Evolutionary conservation across 352 stramenopile species (phyloP).

Genomic region (Phytophthora chlamydospora): DNA sequence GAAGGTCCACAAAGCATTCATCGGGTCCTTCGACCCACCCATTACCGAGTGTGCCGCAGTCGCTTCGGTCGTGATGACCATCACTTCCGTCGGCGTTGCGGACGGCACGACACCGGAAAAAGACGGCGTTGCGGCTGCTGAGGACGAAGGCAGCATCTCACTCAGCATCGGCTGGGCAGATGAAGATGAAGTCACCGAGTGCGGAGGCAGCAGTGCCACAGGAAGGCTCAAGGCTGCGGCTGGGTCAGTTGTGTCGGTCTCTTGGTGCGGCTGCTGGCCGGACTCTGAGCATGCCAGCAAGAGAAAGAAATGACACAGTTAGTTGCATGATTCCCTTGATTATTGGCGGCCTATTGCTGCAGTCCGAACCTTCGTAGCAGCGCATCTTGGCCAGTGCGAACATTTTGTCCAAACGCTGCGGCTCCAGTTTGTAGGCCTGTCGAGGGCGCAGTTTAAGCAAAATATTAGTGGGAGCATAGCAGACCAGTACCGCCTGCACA

Average conservation of each 20-base stretch:
- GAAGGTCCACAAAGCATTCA: constrained; percentile 76
- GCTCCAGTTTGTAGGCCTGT: constrained; percentile 60
- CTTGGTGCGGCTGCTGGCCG: constrained; percentile 17
- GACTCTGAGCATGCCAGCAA: constrained; percentile 6
- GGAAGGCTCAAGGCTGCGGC: constrained; percentile 14
- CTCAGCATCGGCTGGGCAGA: constrained; percentile 13
- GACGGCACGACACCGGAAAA: constrained; percentile 2
- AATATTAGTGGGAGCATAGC: background rate
- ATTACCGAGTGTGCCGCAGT: constrained; percentile 16
- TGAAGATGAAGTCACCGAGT: constrained; percentile 2
- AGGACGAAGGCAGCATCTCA: constrained; percentile 23
- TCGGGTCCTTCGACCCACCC: constrained; percentile 43
- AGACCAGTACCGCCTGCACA: background rate
- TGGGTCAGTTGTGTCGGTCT: constrained; percentile 17
- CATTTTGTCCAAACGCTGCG: constrained; percentile 56
- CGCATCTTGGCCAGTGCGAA: constrained; percentile 52
- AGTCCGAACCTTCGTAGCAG: constrained; percentile 36
- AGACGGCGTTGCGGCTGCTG: background rate
- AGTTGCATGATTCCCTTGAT: background rate
- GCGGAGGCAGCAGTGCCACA: constrained; percentile 17
- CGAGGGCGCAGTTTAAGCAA: background rate
- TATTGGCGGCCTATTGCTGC: background rate
- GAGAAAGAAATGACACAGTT: constrained; percentile 5
- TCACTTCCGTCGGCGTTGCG: constrained; percentile 16
- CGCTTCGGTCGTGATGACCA: constrained; percentile 4